Percentiles rank a stretch among this genome's conserved stretches.
phyloP scores from a whole-genome alignment of 2,329 filamentous ascomycete species.

The Ophiostoma montium region DNA sequence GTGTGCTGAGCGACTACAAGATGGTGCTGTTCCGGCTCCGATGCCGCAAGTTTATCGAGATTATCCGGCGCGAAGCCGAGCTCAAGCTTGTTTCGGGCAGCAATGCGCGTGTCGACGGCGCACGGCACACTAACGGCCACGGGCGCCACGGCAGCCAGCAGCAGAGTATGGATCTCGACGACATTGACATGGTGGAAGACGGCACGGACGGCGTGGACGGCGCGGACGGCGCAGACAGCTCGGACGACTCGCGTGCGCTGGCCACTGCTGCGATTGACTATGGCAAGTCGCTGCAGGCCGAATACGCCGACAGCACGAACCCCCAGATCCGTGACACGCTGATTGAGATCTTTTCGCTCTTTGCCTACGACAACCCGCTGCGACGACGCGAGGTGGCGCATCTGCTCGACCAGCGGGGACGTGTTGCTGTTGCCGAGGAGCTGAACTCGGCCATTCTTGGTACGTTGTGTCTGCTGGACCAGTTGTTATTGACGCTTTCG shows the following conservation, averaged over 20 bases:
- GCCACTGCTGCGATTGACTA: conserved; percentile 62
- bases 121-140: conserved; percentile 17
- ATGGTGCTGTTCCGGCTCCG: conserved; percentile 77
- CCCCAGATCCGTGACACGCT: conserved; percentile 60
- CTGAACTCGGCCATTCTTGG: conserved; percentile 85
- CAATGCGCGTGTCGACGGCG: not conserved
- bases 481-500: not conserved
- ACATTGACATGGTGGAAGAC: conserved; percentile 40
- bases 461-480: conserved; percentile 33
- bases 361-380: conserved; percentile 74
- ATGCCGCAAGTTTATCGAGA: conserved; percentile 89
- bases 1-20: conserved; percentile 65
- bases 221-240: not conserved
- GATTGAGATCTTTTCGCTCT: conserved; percentile 71
- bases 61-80: conserved; percentile 66
- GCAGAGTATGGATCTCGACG: conserved; percentile 43
- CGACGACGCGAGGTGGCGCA: conserved; percentile 61
- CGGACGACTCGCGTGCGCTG: conserved; percentile 26
- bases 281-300: conserved; percentile 60
- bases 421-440: conserved; percentile 76
- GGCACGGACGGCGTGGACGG: conserved; percentile 7
- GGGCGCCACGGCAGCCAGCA: conserved; percentile 19
- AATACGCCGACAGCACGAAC: conserved; percentile 60
- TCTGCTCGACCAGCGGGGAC: conserved; percentile 60
- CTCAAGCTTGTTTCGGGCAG: conserved; percentile 27